phyloP scores from a whole-genome alignment of 2,329 filamentous ascomycete species.

The Cladorrhinum sp. region DNA sequence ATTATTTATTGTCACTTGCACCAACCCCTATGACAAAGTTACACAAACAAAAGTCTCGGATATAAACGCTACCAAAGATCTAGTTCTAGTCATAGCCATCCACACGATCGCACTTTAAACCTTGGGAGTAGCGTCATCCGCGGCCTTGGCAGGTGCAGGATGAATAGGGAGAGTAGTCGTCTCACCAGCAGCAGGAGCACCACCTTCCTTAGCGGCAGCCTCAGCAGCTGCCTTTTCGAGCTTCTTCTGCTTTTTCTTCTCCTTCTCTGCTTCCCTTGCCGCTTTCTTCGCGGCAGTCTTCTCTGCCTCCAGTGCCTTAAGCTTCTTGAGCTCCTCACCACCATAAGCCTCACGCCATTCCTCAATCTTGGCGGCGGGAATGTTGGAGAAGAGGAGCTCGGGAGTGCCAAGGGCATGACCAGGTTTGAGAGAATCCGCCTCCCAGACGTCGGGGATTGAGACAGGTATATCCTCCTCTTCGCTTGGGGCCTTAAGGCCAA shows the following conservation, averaged over 20 bases:
- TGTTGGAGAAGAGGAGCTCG: slow-evolving; percentile 75
- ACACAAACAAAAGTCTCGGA: not conserved
- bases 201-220: slow-evolving; percentile 27
- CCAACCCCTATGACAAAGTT: not conserved
- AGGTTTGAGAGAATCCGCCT: slow-evolving; percentile 57
- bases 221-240: slow-evolving; percentile 39
- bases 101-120: not conserved
- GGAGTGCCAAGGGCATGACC: slow-evolving; percentile 81
- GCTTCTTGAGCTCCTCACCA: slow-evolving; percentile 62
- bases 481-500: slow-evolving; percentile 48
- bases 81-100: slow-evolving; percentile 11
- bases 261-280: slow-evolving; percentile 49
- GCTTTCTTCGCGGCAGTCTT: slow-evolving; percentile 52
- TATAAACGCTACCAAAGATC: slow-evolving; percentile 13
- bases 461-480: slow-evolving; percentile 46
- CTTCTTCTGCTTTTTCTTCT: slow-evolving; percentile 41
- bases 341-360: slow-evolving; percentile 80
- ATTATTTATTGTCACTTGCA: slow-evolving; percentile 2
- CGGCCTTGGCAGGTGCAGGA: slow-evolving; percentile 1
- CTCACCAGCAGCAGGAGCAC: not conserved
- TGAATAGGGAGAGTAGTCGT: slow-evolving; percentile 17
- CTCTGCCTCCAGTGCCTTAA: slow-evolving; percentile 57
- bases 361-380: slow-evolving; percentile 75
- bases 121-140: slow-evolving; percentile 5
- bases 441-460: slow-evolving; percentile 66